A percentile compares a stretch with the other conserved stretches of the same genome.
These are phyloP conservation scores for Penicillium sp. DNA, from an alignment of 2,329 filamentous ascomycete genomes.

Conservation along the genomic window DNA sequence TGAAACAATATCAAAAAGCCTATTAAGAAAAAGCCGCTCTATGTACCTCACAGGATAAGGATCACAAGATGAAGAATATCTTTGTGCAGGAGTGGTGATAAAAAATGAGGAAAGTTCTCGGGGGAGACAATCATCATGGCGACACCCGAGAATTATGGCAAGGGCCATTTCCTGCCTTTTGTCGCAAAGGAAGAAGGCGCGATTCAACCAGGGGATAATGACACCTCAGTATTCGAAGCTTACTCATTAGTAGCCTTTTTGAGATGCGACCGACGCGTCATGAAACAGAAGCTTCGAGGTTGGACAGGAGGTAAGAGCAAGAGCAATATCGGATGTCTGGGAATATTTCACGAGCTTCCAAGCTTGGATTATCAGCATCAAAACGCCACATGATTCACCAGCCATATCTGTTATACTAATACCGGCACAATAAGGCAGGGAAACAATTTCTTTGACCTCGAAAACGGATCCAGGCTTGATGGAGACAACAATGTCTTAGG, in stretches of 20 bases:
- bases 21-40: neutral
- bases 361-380: neutral
- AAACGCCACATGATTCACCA: neutral
- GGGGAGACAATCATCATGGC: neutral
- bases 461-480: neutral
- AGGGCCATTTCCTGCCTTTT: neutral
- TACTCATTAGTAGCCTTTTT: neutral
- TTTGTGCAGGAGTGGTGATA: neutral
- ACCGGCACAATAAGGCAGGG: neutral
- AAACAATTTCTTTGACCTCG: neutral
- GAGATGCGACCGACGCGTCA: neutral
- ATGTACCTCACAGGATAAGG: neutral
- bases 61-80: neutral
- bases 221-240: neutral
- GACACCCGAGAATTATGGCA: neutral
- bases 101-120: neutral
- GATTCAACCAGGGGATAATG: neutral
- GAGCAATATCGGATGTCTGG: neutral
- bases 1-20: neutral
- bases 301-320: neutral
- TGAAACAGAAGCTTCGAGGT: neutral
- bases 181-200: neutral
- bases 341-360: neutral
- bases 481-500: neutral
- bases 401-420: too few species aligned